Conservation (phyloP, 2,329 filamentous ascomycete genomes). For the Chaetomium strumarium region DNA sequence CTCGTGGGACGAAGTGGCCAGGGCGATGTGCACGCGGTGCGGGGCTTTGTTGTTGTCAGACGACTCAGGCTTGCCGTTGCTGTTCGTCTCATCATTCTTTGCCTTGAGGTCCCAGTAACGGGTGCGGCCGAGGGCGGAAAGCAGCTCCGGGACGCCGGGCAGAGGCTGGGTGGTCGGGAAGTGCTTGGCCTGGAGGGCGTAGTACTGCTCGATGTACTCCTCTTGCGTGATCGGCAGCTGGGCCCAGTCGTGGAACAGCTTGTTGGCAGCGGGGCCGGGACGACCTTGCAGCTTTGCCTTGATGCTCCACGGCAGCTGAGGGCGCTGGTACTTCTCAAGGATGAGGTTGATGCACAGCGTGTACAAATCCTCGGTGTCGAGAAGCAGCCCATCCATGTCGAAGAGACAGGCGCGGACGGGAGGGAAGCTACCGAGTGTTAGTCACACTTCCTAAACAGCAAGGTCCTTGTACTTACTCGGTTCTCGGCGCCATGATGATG, state of each 20-base stretch:
- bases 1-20: slow-evolving; percentile 73
- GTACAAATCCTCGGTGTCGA: slow-evolving; percentile 90
- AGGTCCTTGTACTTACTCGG: slow-evolving; percentile 28
- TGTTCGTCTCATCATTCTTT: neutral
- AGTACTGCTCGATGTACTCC: slow-evolving; percentile 51
- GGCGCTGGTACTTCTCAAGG: slow-evolving; percentile 66
- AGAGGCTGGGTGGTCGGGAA: slow-evolving; percentile 74
- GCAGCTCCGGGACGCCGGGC: slow-evolving; percentile 67
- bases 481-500: slow-evolving; percentile 27
- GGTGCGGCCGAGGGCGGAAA: slow-evolving; percentile 53
- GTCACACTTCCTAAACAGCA: neutral
- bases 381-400: slow-evolving; percentile 96
- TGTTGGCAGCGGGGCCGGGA: slow-evolving; percentile 47
- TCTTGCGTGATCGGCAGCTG: slow-evolving; percentile 61
- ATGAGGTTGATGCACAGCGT: slow-evolving; percentile 77
- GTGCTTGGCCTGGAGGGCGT: slow-evolving; percentile 58
- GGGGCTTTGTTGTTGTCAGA: slow-evolving; percentile 28
- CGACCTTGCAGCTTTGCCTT: slow-evolving; percentile 76
- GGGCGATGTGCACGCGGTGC: slow-evolving; percentile 64
- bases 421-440: slow-evolving; percentile 54
- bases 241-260: slow-evolving; percentile 70
- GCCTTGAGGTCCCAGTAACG: slow-evolving; percentile 42
- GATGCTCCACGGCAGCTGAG: slow-evolving; percentile 81
- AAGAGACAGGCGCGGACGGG: slow-evolving; percentile 88
- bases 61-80: slow-evolving; percentile 17